Evolutionary conservation across 345 rosid genomes (phyloP).

Genomic region (Viola odorata): DNA sequence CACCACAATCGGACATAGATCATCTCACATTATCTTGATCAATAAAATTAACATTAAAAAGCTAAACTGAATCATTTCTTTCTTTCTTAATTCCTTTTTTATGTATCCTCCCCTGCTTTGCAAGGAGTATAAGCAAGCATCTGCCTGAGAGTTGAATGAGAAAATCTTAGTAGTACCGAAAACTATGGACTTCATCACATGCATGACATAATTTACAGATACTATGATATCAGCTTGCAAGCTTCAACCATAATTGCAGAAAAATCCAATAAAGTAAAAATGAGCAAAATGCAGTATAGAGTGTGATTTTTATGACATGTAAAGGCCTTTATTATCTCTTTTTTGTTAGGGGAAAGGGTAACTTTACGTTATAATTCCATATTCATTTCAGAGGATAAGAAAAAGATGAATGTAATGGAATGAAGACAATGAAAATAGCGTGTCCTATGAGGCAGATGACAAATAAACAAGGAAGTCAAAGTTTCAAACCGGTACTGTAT

Average conservation of each 20-base stretch:
- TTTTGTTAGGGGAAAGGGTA: background rate
- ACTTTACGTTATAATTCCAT: too few relatives aligned
- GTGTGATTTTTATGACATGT: too few relatives aligned
- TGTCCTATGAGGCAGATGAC: background rate
- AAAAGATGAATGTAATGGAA: background rate
- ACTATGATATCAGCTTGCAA: background rate
- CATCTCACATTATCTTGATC: too few relatives aligned
- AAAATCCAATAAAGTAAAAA: background rate
- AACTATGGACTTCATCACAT: background rate
- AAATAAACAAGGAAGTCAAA: conserved; percentile 1
- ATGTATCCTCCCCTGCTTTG: too few relatives aligned
- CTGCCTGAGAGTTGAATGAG: background rate
- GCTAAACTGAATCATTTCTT: too few relatives aligned
- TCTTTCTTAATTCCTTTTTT: too few relatives aligned
- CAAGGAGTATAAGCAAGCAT: background rate
- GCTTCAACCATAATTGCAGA: background rate
- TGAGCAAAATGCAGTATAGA: too few relatives aligned
- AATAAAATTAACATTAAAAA: too few relatives aligned
- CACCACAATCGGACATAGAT: too few relatives aligned
- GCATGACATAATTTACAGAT: background rate
- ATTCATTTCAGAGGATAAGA: background rate
- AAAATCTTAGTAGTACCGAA: background rate
- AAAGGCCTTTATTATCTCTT: background rate
- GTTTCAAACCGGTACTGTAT: conserved; percentile 43
- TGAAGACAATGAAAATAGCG: background rate